These are phyloP conservation scores for Vinca minor DNA, from an alignment of 257 asterid species.

Conservation along the genomic window DNA sequence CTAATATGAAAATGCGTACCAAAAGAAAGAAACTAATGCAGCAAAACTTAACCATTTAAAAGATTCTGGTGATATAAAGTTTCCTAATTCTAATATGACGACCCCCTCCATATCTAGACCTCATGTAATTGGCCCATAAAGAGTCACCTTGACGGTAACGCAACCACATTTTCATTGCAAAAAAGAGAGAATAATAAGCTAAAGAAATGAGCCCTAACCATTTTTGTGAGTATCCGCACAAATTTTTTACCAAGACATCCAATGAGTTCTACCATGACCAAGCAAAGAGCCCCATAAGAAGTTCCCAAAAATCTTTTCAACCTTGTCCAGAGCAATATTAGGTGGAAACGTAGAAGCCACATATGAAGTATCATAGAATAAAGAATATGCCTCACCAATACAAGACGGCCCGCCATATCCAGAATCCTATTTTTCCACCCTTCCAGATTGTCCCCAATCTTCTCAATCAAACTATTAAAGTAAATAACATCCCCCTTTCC, in stretches of 20 bases:
- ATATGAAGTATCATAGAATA: not conserved
- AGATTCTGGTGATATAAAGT: too few species aligned
- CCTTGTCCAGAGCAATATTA: not conserved
- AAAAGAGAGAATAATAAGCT: not conserved
- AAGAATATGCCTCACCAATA: not conserved
- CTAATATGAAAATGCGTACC: too few species aligned
- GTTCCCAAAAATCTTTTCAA: not conserved
- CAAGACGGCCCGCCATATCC: not conserved
- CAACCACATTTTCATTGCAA: not conserved
- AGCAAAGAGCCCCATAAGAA: not conserved
- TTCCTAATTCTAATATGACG: too few species aligned
- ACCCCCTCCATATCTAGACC: too few species aligned
- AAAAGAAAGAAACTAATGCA: too few species aligned
- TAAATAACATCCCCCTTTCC: not conserved
- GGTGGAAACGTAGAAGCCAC: not conserved
- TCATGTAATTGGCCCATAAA: too few species aligned
- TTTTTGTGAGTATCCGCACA: not conserved
- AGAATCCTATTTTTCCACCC: not conserved
- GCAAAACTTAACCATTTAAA: too few species aligned
- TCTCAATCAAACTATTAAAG: too few species aligned
- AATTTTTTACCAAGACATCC: too few species aligned
- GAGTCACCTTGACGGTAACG: too few species aligned
- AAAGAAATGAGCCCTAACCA: not conserved
- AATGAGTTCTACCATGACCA: too few species aligned
- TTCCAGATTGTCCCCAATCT: not conserved